Base-by-base conservation (phyloP, 192 early-diverging fungal genomes). In the Coemansia sp. region DNA sequence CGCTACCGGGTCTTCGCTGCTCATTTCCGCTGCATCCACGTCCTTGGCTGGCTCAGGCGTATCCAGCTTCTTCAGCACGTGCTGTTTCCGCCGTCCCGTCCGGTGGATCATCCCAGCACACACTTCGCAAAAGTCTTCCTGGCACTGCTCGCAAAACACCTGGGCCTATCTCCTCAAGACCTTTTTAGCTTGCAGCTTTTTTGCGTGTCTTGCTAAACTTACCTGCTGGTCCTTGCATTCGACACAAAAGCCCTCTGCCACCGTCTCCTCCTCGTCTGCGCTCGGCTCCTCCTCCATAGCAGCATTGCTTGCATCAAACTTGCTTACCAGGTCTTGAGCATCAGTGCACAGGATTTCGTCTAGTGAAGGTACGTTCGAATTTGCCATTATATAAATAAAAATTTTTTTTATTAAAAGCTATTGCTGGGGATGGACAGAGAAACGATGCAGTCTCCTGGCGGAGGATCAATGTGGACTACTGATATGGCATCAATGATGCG, bases 71-170 rank as follows among this genome's bases (percentile, higher is more conserved):
- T 52, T 68, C 39, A 68, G 51, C 18, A 62, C 79, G 57, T 91
- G 89, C 36, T 59, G 70, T n/a, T 52, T 63, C 37, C 89, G 81
- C 38, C 82, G 82, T 23, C 89, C 89, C 1, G 89, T 91, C 43
- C 89, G 87, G 61, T 91, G 89, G 46, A 91, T 75, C 89, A 91
- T 91, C 69, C 80, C 82, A 59, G 81, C 88, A 59, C 94, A 97
- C 21, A 97, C 91, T 59, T 91, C 88, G 69, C 94, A 97, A 83
- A 90, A 97, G 54, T 87, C 75, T 61, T 89, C 94, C 38, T 76
- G 81, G 48, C 94, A 96, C 57, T 91, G 84, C 47, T 90, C 81
- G 75, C 95, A 97, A 59, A 61, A 72, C 19, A 64, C 45, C 10
- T 72, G 61, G 1, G 75, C 68, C 72, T 75, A 75, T 19, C 33